Percentiles rank a stretch among this genome's conserved stretches.
phyloP scores from a whole-genome alignment of 352 stramenopile genomes.

The Phytophthora fragariae region DNA sequence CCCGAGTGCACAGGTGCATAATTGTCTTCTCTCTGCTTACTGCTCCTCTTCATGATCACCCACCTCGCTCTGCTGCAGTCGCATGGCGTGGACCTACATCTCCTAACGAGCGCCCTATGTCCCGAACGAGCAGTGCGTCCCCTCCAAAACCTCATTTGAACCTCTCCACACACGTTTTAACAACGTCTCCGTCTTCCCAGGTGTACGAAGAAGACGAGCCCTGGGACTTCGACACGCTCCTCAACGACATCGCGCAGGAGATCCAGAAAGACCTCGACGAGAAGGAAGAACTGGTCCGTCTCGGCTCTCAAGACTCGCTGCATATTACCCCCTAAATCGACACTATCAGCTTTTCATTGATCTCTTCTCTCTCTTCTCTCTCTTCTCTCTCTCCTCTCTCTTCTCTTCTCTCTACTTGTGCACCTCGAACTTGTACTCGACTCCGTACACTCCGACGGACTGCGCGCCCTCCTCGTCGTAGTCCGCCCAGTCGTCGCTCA shows the following conservation, averaged over 20 bases:
- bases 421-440: conserved; percentile 87
- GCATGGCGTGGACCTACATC: conserved; percentile 68
- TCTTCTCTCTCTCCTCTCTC: neutral
- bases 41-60: too few species aligned
- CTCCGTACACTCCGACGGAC: conserved; percentile 76
- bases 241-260: conserved; percentile 84
- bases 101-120: conserved; percentile 72
- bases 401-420: conserved; percentile 62
- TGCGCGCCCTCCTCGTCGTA: conserved; percentile 86
- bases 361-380: neutral
- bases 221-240: conserved; percentile 79
- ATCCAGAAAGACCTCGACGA: conserved; percentile 84
- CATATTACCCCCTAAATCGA: conserved; percentile 18
- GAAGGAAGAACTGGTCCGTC: conserved; percentile 69
- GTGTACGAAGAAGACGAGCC: conserved; percentile 70
- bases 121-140: conserved; percentile 71
- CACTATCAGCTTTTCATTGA: neutral
- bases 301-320: conserved; percentile 36
- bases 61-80: conserved; percentile 31
- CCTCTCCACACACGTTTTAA: neutral
- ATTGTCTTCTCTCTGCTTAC: too few species aligned
- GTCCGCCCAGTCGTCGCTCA: conserved; percentile 87
- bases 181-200: conserved; percentile 30
- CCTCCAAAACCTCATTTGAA: neutral
- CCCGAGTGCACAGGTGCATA: conserved; percentile 53